A percentile compares a stretch with the other conserved stretches of the same genome.
These are phyloP conservation scores for Polyporus tsugae DNA, from an alignment of 1,284 basidiomycete species.

Conservation along the genomic window DNA sequence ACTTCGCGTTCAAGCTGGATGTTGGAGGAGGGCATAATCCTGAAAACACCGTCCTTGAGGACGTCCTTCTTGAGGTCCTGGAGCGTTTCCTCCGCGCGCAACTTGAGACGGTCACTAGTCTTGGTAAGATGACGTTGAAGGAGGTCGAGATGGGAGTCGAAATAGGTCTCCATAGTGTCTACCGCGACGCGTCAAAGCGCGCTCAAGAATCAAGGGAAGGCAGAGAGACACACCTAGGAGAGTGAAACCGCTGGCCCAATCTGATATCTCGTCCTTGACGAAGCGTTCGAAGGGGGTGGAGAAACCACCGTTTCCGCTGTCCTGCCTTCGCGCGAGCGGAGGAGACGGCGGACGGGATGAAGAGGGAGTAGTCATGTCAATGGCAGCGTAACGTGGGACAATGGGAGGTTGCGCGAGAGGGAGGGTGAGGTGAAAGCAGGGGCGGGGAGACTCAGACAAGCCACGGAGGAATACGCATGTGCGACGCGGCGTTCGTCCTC, in stretches of 20 bases:
- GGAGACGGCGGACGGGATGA: conserved; percentile 42
- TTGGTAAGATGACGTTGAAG: conserved; percentile 88
- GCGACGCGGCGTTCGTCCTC: conserved; percentile 31
- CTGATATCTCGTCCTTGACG: conserved; percentile 58
- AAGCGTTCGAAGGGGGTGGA: conserved; percentile 62
- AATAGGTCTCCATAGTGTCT: conserved; percentile 92
- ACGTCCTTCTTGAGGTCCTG: conserved; percentile 47
- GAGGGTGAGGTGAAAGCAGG: conserved; percentile 20
- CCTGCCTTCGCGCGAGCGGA: conserved; percentile 35
- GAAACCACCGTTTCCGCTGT: conserved; percentile 51
- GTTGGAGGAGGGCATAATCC: conserved; percentile 73
- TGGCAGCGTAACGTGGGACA: background rate
- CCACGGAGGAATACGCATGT: conserved; percentile 26
- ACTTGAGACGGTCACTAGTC: conserved; percentile 83
- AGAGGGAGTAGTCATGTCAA: conserved; percentile 37
- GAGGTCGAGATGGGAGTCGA: conserved; percentile 90
- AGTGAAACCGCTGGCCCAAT: conserved; percentile 71
- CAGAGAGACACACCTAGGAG: conserved; percentile 63
- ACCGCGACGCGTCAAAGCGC: conserved; percentile 26
- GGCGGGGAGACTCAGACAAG: conserved; percentile 13
- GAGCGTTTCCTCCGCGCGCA: conserved; percentile 74
- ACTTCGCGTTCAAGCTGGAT: conserved; percentile 89
- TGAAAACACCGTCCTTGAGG: conserved; percentile 51
- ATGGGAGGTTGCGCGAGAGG: conserved; percentile 6
- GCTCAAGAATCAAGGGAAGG: too few species aligned